A percentile compares a stretch with the other conserved stretches of the same genome.
phyloP scores from a whole-genome alignment of 306 rosid species.

The Phaseolus lunatus region DNA sequence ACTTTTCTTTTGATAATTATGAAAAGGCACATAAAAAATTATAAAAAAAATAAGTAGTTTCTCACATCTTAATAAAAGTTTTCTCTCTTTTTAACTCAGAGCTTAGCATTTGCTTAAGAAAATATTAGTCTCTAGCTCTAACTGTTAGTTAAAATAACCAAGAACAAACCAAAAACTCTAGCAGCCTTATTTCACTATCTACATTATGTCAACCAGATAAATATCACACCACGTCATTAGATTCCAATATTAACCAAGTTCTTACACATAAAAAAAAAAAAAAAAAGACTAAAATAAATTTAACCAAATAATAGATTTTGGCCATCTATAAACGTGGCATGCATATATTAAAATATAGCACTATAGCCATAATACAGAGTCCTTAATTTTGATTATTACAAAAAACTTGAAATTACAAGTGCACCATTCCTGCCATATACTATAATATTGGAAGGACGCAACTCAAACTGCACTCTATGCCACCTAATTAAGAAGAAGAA shows the following conservation, averaged over 20 bases:
- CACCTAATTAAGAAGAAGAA: slow-evolving; percentile 45
- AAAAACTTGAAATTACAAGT: slow-evolving; percentile 37
- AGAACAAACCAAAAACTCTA: background rate
- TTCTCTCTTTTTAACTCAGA: too few species aligned
- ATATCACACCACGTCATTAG: background rate
- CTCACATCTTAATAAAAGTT: too few species aligned
- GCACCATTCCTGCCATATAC: slow-evolving; percentile 43
- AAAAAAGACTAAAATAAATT: slow-evolving; percentile 26
- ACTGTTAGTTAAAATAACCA: background rate
- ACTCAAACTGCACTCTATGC: slow-evolving; percentile 48
- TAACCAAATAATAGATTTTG: slow-evolving; percentile 36
- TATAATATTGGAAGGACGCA: slow-evolving; percentile 45
- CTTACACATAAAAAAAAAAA: background rate
- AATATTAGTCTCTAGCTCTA: background rate
- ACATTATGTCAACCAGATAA: background rate
- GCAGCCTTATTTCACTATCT: background rate
- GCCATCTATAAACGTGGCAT: slow-evolving; percentile 50
- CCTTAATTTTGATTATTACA: slow-evolving; percentile 44
- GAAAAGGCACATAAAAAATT: too few species aligned
- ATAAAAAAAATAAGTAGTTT: too few species aligned
- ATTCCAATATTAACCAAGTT: background rate
- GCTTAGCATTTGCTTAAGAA: too few species aligned
- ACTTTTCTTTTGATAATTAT: too few species aligned
- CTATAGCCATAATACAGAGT: slow-evolving; percentile 40
- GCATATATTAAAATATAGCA: slow-evolving; percentile 40